Conservation (phyloP, 164 flowering plant species). For the Platanus orientalis region DNA sequence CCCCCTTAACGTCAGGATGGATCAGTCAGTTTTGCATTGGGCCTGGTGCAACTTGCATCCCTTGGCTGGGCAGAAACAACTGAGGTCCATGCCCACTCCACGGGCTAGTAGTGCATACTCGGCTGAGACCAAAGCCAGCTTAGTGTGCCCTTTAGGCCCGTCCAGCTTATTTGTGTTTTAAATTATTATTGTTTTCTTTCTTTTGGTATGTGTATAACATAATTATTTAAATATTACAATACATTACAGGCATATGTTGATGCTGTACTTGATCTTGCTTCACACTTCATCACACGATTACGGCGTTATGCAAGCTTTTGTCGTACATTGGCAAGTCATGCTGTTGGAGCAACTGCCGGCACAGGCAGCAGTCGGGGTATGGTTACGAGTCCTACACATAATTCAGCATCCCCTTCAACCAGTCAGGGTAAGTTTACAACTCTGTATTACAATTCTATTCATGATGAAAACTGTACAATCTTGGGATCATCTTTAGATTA, state of each 20-base stretch:
- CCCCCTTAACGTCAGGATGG: no score
- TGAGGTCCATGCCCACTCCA: background rate
- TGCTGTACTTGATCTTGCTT: slow-evolving; percentile 93
- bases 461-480: no score
- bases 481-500: no score
- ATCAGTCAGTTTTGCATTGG: no score
- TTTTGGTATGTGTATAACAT: background rate
- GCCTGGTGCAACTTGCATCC: no score
- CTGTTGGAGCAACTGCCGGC: slow-evolving; percentile 65
- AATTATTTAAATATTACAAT: background rate
- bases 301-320: slow-evolving; percentile 99
- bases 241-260: slow-evolving; percentile 90
- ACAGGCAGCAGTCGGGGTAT: slow-evolving; percentile 66
- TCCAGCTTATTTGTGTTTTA: background rate
- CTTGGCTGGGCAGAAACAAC: no score
- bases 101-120: background rate
- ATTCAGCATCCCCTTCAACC: slow-evolving; percentile 69
- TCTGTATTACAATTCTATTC: background rate
- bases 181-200: slow-evolving; percentile 1
- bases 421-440: slow-evolving; percentile 65
- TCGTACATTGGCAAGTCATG: slow-evolving; percentile 97
- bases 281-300: slow-evolving; percentile 96
- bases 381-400: slow-evolving; percentile 88
- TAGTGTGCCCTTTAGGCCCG: background rate
- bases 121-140: background rate